These are phyloP conservation scores for Musa balbisiana DNA, from an alignment of 202 grass and related monocot genomes.

Conservation along the genomic window DNA sequence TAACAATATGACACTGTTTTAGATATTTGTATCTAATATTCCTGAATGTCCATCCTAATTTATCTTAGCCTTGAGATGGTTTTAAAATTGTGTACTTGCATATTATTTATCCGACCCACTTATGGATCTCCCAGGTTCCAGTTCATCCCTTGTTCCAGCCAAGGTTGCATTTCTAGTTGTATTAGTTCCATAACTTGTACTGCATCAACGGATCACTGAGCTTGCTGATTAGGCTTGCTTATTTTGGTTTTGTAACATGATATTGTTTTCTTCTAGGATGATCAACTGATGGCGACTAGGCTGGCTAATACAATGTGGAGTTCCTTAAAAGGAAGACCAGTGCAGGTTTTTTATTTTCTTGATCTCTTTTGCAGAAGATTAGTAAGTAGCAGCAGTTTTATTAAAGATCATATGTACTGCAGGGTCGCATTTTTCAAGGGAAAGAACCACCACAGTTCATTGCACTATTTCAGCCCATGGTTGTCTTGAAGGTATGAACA, in stretches of 20 bases:
- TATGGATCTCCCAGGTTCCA: background rate
- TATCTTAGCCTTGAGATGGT: too few relatives aligned
- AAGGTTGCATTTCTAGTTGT: background rate
- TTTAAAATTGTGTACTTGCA: too few relatives aligned
- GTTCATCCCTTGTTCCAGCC: background rate
- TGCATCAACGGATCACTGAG: background rate
- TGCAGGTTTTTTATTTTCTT: constrained; percentile 50
- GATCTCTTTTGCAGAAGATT: constrained; percentile 28
- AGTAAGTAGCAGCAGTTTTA: constrained; percentile 20
- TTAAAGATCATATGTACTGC: constrained; percentile 25
- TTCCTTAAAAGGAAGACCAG: constrained; percentile 92
- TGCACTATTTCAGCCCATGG: constrained; percentile 91
- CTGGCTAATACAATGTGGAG: constrained; percentile 78
- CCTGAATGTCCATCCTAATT: too few relatives aligned
- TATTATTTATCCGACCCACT: too few relatives aligned
- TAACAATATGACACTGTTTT: too few relatives aligned
- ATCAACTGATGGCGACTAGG: constrained; percentile 54
- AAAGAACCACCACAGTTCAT: constrained; percentile 92
- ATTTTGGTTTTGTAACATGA: background rate
- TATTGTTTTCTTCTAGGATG: constrained; percentile 51
- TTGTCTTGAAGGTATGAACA: constrained; percentile 69
- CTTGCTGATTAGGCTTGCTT: background rate
- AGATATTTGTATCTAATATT: too few relatives aligned
- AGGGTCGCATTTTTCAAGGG: constrained; percentile 86
- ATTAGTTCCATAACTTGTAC: background rate